Conservation (phyloP, 345 rosid genomes). For the Salix purpurea region DNA sequence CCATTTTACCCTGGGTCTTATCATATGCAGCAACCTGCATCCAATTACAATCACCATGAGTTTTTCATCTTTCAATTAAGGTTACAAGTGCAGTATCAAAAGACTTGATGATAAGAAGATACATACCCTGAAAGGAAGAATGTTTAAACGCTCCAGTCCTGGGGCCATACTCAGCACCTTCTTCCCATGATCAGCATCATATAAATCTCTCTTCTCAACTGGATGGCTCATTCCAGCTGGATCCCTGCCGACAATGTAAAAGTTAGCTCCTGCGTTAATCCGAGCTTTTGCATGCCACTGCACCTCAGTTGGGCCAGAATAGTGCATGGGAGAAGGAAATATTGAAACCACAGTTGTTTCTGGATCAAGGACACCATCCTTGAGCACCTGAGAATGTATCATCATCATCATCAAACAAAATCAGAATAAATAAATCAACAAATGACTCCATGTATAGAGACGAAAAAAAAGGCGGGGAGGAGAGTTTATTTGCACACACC, state of each 20-base stretch:
- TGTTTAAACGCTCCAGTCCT: constrained; percentile 89
- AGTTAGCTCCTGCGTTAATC: constrained; percentile 97
- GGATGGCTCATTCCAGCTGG: constrained; percentile 99
- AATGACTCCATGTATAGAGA: not conserved
- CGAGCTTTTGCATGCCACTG: constrained; percentile 99
- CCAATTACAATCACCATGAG: not conserved
- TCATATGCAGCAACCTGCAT: constrained; percentile 92
- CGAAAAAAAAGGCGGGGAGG: not conserved
- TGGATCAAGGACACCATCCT: constrained; percentile 98
- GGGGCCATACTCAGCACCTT: constrained; percentile 96
- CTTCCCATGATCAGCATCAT: constrained; percentile 98
- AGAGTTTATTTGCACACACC: constrained; percentile 32
- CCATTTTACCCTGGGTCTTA: constrained; percentile 95
- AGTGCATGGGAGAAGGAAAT: constrained; percentile 99
- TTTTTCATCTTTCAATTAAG: not conserved
- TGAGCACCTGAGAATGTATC: constrained; percentile 65
- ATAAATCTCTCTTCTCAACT: constrained; percentile 81
- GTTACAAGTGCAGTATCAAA: not conserved
- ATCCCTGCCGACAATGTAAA: constrained; percentile 98
- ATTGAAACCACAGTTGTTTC: constrained; percentile 95
- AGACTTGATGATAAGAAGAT: not conserved
- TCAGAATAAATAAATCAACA: not conserved
- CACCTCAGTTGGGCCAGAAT: constrained; percentile 99
- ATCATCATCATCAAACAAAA: constrained; percentile 3
- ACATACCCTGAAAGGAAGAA: constrained; percentile 91